Evolutionary conservation across 495 filamentous ascomycete species (phyloP), one percentile per base, ranked within the genome.

Genomic region (Pseudoneurospora amorphoporcata): DNA sequence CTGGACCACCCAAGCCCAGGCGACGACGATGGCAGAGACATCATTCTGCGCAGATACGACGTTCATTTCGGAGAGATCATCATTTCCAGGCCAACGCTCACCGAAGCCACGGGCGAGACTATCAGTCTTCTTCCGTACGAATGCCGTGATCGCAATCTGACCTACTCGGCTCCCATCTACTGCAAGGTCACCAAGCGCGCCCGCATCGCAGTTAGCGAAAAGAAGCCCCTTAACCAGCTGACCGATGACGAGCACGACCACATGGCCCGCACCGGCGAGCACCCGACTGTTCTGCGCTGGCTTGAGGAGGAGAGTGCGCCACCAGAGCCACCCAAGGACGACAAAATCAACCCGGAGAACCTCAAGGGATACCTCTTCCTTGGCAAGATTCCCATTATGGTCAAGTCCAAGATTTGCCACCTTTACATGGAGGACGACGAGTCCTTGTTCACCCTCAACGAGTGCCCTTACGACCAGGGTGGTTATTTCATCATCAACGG

Each of bases 401-500:
- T 98, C 71, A 97, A 97, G 83, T 96, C 93, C 3, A 92, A 94
- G 78, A 92, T 94, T 75, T 99, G 95, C 84, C 91, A 93, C 69
- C 82, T 99, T 74, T 91, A 91, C 76, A 89, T 91, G 72, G 86
- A 94, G 76, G 87, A 86, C 69, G 94, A 98, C 73, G 88, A 92
- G 70, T 88, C 90, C 19, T 86, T 98, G 2, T 97, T 95, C 77
- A 84, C 89, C 12, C 90, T 92, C 81, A 95, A 95, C 78, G 95
- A 99, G 82, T 99, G 95, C 72, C 95, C 96, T 0, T 98, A 97
- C 80, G 95, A 99, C 78, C 95, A 95, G 75, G 95, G 95, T 68
- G 95, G 95, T 72, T 99, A 99, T 76, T 99, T 99, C 81, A 91
- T 99, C 73, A 98, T 99, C 83, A 99, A 98, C 82, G 95, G 95